Evolutionary conservation across 305 asterid species (phyloP).

Genomic region (Solanum hybrid): DNA sequence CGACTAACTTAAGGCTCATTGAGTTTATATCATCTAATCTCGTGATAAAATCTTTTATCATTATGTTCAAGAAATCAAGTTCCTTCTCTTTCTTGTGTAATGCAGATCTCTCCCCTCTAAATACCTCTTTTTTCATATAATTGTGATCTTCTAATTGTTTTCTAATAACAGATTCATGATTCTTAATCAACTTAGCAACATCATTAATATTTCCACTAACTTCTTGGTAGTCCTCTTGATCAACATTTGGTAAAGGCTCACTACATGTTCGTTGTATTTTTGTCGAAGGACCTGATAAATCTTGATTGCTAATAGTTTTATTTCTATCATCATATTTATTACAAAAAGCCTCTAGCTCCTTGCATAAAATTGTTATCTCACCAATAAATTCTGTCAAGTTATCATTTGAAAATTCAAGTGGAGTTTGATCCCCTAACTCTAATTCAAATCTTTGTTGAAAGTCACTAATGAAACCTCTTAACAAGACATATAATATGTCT

Average conservation of each 20-base stretch:
- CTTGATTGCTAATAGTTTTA: neutral
- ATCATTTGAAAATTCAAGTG: neutral
- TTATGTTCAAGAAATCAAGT: constrained; percentile 18
- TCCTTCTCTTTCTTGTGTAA: constrained; percentile 18
- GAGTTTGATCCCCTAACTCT: constrained; percentile 14
- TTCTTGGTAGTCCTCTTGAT: constrained; percentile 10
- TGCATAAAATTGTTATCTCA: constrained; percentile 21
- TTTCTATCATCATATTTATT: constrained; percentile 8
- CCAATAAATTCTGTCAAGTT: constrained; percentile 26
- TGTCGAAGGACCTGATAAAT: neutral
- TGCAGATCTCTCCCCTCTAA: constrained; percentile 7
- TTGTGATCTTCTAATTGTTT: constrained; percentile 21
- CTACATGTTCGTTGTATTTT: constrained; percentile 23
- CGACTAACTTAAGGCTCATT: constrained; percentile 10
- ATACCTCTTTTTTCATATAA: constrained; percentile 11
- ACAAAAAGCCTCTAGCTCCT: constrained; percentile 26
- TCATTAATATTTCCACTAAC: constrained; percentile 11
- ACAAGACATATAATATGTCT: neutral
- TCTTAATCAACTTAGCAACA: constrained; percentile 36
- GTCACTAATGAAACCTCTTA: neutral
- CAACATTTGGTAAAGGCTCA: constrained; percentile 27
- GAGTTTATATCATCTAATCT: constrained; percentile 29
- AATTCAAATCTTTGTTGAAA: neutral
- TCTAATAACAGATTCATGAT: constrained; percentile 31
- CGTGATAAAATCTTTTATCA: constrained; percentile 23